Base-by-base conservation (phyloP, 2,329 filamentous ascomycete genomes). In the Blastomyces silverae region DNA sequence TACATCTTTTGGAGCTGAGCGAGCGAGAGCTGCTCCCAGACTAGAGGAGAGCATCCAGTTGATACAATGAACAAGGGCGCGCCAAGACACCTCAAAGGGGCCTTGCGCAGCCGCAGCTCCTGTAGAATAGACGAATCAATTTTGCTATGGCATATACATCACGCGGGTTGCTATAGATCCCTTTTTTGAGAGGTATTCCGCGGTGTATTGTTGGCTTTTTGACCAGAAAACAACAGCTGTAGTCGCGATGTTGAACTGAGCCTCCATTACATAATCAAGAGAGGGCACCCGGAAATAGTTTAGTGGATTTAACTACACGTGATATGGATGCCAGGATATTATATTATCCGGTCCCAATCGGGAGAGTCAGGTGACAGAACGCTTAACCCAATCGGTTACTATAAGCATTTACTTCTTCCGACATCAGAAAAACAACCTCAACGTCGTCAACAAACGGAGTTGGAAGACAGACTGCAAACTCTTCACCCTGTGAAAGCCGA, bases 1-100 rank as follows among this genome's bases (percentile, higher is more conserved):
- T 68, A 82, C 79, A 65, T 79, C 79, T 62, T 80, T 75, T 34
- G 85, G 84, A 56, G 87, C 76, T 62, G 78, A 79, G 62, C 80
- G 79, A 56, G 82, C 79, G 66, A 88, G 78, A 63, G 80, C 75
- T 67, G 82, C 77, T 64, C 71, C 73, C 69, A 79, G 72, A 71
- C 75, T 74, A 64, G 72, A 69, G 62, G 72, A 72, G 64, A 71
- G 68, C 72, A 76, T 76, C 20, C 62, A 42, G 20, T 20, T 20
- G 42, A 62, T 52, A 25, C 60, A 62, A 62, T 62, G 11, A 52
- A 62, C 22, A 1, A 7, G 37, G n/a, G 42, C 25, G 22, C 20
- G 58, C 58, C 42, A 61, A 61, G 39, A 34, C 58, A 50, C 58
- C 6, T 31, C 15, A 25, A 34, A 61, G 31, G 15, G 6, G 39